These are phyloP conservation scores for Platanthera zijinensis DNA, from an alignment of 106 monocot species.

Conservation along the genomic window DNA sequence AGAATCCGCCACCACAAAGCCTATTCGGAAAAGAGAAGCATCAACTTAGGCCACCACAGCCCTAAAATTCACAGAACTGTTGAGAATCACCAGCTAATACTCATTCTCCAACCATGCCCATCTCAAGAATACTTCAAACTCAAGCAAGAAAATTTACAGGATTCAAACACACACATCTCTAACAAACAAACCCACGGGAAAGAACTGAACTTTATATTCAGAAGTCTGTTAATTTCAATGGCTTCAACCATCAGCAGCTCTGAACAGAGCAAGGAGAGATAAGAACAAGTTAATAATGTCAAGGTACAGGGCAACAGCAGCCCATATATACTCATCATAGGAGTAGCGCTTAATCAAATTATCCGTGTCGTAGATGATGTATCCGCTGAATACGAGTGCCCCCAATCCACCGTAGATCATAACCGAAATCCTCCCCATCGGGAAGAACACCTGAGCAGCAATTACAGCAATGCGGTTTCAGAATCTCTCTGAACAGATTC, in stretches of 20 bases:
- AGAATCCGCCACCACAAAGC: neutral
- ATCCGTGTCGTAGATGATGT: constrained; percentile 30
- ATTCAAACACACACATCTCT: neutral
- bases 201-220: neutral
- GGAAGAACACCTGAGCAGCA: constrained; percentile 16
- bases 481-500: neutral
- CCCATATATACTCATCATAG: constrained; percentile 38
- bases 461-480: neutral
- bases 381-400: constrained; percentile 20
- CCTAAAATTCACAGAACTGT: neutral
- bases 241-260: constrained; percentile 1
- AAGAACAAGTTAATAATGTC: constrained; percentile 29
- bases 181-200: neutral
- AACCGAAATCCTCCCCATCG: constrained; percentile 11
- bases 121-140: neutral
- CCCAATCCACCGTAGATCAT: constrained; percentile 19
- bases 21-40: neutral
- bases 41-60: neutral
- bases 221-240: neutral
- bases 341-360: constrained; percentile 45
- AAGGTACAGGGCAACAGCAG: constrained; percentile 25
- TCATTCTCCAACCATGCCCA: neutral
- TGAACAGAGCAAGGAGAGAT: constrained; percentile 13
- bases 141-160: neutral
- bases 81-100: neutral